These are phyloP conservation scores for Aspergillus carbonarius DNA, from an alignment of 2,329 filamentous ascomycete species.

Conservation along the genomic window DNA sequence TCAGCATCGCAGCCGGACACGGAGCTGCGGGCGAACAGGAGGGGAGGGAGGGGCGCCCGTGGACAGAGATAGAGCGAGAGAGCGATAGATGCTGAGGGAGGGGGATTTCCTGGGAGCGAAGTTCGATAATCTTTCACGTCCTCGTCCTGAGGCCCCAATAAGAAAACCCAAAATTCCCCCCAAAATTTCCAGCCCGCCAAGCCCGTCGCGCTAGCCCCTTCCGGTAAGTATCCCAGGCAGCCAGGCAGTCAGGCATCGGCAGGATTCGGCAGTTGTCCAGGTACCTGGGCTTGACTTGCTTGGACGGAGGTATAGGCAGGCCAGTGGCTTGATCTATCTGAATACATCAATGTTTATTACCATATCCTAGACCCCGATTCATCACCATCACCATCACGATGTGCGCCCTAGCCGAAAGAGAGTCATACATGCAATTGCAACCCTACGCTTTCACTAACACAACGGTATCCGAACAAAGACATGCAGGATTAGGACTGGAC, in stretches of 20 bases:
- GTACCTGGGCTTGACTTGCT: not conserved
- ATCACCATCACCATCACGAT: not conserved
- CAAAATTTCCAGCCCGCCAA: conserved; percentile 17
- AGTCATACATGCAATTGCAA: conserved; percentile 9
- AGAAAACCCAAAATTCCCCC: conserved; percentile 3
- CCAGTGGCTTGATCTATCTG: not conserved
- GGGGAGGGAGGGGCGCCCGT: conserved; percentile 5
- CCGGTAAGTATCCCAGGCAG: conserved; percentile 14
- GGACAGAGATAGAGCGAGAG: not conserved
- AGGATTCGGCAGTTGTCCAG: not conserved
- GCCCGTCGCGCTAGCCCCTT: conserved; percentile 20
- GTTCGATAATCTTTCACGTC: not conserved
- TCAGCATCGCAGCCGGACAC: conserved; percentile 28
- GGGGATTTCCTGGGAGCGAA: not conserved
- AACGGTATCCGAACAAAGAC: conserved; percentile 27
- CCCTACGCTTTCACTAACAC: conserved; percentile 20
- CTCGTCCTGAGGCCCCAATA: not conserved
- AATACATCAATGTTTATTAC: not conserved
- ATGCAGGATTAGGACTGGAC: conserved; percentile 23
- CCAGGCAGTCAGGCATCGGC: not conserved
- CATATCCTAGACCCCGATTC: not conserved
- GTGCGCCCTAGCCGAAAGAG: not conserved
- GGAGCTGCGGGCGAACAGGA: conserved; percentile 9
- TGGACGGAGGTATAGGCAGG: too few species aligned
- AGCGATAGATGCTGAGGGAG: not conserved